These are phyloP conservation scores for Citrus sinensis DNA, from an alignment of 345 rosid genomes.

Conservation along the genomic window DNA sequence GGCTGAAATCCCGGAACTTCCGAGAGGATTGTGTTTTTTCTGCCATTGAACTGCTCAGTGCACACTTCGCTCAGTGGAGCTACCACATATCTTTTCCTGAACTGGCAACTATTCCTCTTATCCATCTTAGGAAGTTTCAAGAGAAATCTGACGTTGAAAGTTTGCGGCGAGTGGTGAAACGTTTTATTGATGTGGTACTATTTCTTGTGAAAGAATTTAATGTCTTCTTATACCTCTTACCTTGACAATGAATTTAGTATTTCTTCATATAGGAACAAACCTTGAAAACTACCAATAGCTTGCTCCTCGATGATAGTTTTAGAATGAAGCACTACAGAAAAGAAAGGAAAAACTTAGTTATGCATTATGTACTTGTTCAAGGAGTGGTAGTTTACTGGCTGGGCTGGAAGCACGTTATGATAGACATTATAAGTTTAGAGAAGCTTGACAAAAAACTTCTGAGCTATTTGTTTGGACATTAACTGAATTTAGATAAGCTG, in stretches of 20 bases:
- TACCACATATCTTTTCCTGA: slow-evolving; percentile 90
- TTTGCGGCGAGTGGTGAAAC: slow-evolving; percentile 54
- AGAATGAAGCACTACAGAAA: neutral
- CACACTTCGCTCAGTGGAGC: slow-evolving; percentile 88
- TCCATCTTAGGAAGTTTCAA: slow-evolving; percentile 59
- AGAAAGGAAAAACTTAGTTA: neutral
- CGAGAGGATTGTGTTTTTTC: slow-evolving; percentile 63
- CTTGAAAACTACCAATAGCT: neutral
- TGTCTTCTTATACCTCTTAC: neutral
- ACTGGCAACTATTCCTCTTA: slow-evolving; percentile 70
- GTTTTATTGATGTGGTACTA: slow-evolving; percentile 75
- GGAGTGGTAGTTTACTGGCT: neutral
- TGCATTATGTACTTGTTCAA: neutral
- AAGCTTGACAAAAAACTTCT: neutral
- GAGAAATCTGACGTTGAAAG: slow-evolving; percentile 59
- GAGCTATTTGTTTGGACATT: no score
- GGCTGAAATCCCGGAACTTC: slow-evolving; percentile 81
- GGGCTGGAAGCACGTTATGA: neutral
- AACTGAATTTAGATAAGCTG: neutral
- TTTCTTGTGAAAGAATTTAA: neutral
- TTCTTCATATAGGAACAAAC: neutral
- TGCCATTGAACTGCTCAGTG: slow-evolving; percentile 66
- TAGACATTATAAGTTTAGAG: neutral
- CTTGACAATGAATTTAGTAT: neutral
- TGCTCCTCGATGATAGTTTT: neutral